A percentile compares a stretch with the other conserved stretches of the same genome.
Evolutionary conservation across 2,329 filamentous ascomycete species (phyloP).

Genomic region (Alternaria metachromatica): DNA sequence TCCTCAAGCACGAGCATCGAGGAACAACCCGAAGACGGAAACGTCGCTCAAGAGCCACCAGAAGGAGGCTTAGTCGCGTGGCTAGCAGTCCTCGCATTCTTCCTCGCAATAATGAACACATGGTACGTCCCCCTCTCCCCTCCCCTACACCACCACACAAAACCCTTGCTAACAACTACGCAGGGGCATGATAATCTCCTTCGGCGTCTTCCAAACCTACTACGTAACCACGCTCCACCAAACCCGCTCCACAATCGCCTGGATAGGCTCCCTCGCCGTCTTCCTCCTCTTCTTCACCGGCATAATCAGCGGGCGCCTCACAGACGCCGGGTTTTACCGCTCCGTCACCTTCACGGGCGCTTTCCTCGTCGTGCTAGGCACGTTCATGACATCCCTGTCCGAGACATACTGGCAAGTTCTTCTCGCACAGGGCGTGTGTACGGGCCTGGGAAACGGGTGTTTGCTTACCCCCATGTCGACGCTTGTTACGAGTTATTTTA

Average conservation of each 20-base stretch:
- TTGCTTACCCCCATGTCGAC: background rate
- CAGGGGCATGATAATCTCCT: conserved; percentile 40
- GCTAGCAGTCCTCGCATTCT: background rate
- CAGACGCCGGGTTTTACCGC: conserved; percentile 57
- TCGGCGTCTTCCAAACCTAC: conserved; percentile 40
- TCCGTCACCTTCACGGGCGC: conserved; percentile 48
- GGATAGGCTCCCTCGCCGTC: conserved; percentile 58
- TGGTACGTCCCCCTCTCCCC: background rate
- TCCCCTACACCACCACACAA: background rate
- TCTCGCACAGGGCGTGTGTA: conserved; percentile 32
- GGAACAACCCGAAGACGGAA: background rate
- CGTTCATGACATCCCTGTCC: conserved; percentile 56
- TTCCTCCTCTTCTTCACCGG: conserved; percentile 56
- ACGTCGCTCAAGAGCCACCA: background rate
- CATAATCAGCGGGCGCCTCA: conserved; percentile 54
- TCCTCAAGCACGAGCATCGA: background rate
- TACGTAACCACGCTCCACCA: conserved; percentile 27
- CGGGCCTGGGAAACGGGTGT: conserved; percentile 31
- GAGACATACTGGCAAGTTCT: conserved; percentile 53
- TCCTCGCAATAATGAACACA: background rate
- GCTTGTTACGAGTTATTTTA: background rate
- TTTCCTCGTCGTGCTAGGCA: conserved; percentile 51
- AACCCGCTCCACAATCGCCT: conserved; percentile 56
- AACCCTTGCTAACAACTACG: background rate
- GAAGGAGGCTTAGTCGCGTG: background rate